Base-by-base conservation (phyloP, 129 eudicot genomes). In the Artemisia argyi region DNA sequence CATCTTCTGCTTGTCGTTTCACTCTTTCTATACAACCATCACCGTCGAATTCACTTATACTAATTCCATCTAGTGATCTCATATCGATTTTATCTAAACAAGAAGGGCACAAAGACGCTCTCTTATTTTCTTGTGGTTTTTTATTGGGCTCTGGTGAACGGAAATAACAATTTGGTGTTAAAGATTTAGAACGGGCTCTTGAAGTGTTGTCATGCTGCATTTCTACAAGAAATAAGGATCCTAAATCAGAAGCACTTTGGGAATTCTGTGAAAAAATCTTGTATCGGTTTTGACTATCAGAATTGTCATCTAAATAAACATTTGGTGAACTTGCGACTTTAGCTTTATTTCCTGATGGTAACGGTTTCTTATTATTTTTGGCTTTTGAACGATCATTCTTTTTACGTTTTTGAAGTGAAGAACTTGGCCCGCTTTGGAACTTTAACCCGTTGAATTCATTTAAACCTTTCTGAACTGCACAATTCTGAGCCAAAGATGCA, bases 1-100 rank as follows among this genome's bases (percentile, higher is more conserved):
- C 87, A 63, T 92, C 77, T 17, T 89, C 92, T 13, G 89, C 78
- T 72, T 93, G 84, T 6, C 73, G 68, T 63, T 77, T 93, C 65
- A 87, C 79, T 67, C 54, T 77, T 7, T 90, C 96, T 26, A 83
- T 39, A 39, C 46, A 70, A 50, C 73, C 22, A 50, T 63, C 78
- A 24, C 82, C 85, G 30, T 87, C 95, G 8, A 75, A 68, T 53
- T 92, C 91, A 60, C 82, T 65, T 13, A 65, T 16, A 17, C 68
- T 62, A 53, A 78, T 73, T 47, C 80, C 90, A 26, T 83, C 91
- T 15, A 72, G 18, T 15, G 86, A 82, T 64, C 85, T 79, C 49
- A 80, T 50, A 57, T 84, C 87, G 17, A 66, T 24, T 67, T 66
- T 86, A 52, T 83, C 88, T 39, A 53, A 16, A 15, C 79, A 78